Evolutionary conservation across 345 rosid genomes (phyloP), one percentile per base, ranked within the genome.

Genomic region (Conringia planisiliqua): DNA sequence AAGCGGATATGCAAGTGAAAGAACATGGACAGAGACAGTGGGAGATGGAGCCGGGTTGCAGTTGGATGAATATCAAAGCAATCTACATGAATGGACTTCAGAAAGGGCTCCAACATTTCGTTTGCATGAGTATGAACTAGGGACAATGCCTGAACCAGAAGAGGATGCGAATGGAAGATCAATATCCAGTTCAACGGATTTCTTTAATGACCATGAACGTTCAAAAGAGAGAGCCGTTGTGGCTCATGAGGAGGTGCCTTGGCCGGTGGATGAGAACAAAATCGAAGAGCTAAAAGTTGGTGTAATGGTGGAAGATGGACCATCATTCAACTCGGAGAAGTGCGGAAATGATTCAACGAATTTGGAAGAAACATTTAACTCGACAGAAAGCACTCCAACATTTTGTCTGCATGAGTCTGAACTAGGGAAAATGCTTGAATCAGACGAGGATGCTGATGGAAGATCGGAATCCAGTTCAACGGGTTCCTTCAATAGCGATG

Each of bases 1-100:
- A 66, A 27, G 38, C 10, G 40, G 10, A 40, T 51, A 7, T 62
- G 33, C 27, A 39, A 52, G 77, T 40, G 77, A 63, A 64, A 32
- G 35, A 58, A 18, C 68, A 67, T 36, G 40, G 52, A 48, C 11
- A 51, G 74, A 78, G 76, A 75, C 77, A 44, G 62, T n/a, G 13
- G 74, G 55, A 79, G 73, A 73, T 63, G 66, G 63, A 61, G 51
- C 44, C 20, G 61, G 26, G 47, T 30, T 52, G 50, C 72, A 75
- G 38, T 40, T 68, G 64, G 55, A 69, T 14, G 70, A 62, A 43
- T 62, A 17, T 52, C 40, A 68, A n/a, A 68, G 36, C 51, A 69
- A 69, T 58, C 18, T 65, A 70, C 50, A 24, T 54, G 65, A 75
- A 75, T 75, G 74, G 70, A 76, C 48, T 51, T 22, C 70, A 22